phyloP scores from a whole-genome alignment of 2,329 filamentous ascomycete genomes.

The Trichoderma atrobrunneum region DNA sequence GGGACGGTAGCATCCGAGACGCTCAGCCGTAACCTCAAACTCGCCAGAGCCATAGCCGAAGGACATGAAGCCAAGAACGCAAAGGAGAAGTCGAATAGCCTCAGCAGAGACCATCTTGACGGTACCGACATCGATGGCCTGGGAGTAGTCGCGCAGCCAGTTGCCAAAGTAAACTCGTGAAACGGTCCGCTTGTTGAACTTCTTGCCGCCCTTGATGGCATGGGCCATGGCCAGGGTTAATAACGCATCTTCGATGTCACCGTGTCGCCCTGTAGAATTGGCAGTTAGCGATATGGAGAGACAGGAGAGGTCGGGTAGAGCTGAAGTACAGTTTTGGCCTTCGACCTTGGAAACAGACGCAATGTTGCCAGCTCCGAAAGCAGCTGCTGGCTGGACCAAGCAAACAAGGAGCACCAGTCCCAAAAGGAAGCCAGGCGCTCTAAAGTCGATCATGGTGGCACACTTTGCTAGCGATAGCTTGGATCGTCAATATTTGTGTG shows the following conservation, averaged over 20 bases:
- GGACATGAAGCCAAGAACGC: conserved; percentile 84
- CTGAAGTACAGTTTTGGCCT: conserved; percentile 70
- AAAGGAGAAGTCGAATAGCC: conserved; percentile 85
- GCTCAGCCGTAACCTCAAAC: conserved; percentile 79
- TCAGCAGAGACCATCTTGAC: conserved; percentile 88
- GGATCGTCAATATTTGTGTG: background rate
- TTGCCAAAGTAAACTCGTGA: conserved; percentile 94
- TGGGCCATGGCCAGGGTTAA: conserved; percentile 63
- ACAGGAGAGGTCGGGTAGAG: background rate
- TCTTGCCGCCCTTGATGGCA: conserved; percentile 60
- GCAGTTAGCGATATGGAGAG: background rate
- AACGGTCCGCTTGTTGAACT: conserved; percentile 84
- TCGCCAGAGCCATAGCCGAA: conserved; percentile 82
- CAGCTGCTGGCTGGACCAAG: conserved; percentile 65
- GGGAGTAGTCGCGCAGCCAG: conserved; percentile 90
- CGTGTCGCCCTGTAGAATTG: conserved; percentile 64
- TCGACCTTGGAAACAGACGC: conserved; percentile 76
- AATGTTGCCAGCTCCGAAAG: conserved; percentile 88
- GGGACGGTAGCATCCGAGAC: conserved; percentile 78
- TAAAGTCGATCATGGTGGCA: conserved; percentile 46
- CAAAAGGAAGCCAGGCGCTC: conserved; percentile 50
- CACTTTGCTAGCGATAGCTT: background rate
- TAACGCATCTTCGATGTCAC: conserved; percentile 89
- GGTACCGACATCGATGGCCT: conserved; percentile 89
- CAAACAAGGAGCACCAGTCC: conserved; percentile 61